Evolutionary conservation across 2,329 filamentous ascomycete species (phyloP).

Genomic region (Sporothrix brunneoviolacea): DNA sequence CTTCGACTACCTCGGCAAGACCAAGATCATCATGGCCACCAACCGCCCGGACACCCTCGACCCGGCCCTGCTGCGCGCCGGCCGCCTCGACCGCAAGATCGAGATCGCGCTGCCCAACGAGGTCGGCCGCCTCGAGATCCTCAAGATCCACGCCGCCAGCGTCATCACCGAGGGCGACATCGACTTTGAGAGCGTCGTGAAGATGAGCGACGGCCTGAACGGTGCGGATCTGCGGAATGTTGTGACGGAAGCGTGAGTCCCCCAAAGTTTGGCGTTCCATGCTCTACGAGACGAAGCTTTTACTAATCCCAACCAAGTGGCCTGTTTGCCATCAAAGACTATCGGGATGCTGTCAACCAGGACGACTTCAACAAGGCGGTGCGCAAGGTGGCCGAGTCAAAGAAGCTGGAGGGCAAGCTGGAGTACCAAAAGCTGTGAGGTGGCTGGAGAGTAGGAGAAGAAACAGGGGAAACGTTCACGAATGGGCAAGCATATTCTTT

Average conservation of each 20-base stretch:
- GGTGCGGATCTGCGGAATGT: constrained; percentile 96
- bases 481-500: background rate
- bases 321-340: constrained; percentile 96
- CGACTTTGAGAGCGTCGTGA: constrained; percentile 97
- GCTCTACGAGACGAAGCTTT: too few relatives aligned
- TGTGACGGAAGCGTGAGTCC: constrained; percentile 89
- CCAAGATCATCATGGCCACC: constrained; percentile 99
- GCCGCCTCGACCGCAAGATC: constrained; percentile 92
- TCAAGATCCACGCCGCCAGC: constrained; percentile 90
- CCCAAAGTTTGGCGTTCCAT: background rate
- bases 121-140: constrained; percentile 88
- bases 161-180: constrained; percentile 91
- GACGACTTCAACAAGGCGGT: constrained; percentile 99
- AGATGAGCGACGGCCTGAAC: constrained; percentile 99
- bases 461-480: background rate
- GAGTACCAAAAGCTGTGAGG: constrained; percentile 89
- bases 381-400: constrained; percentile 90
- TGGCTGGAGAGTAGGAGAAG: background rate
- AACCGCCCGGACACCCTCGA: constrained; percentile 96
- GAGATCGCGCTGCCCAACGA: constrained; percentile 97
- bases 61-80: constrained; percentile 83
- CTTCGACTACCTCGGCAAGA: constrained; percentile 98
- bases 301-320: too few relatives aligned
- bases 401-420: constrained; percentile 97
- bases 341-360: constrained; percentile 91